Percentiles rank a stretch among this genome's conserved stretches.
phyloP scores from a whole-genome alignment of 2,329 filamentous ascomycete genomes.

The Ascochyta koolunga region DNA sequence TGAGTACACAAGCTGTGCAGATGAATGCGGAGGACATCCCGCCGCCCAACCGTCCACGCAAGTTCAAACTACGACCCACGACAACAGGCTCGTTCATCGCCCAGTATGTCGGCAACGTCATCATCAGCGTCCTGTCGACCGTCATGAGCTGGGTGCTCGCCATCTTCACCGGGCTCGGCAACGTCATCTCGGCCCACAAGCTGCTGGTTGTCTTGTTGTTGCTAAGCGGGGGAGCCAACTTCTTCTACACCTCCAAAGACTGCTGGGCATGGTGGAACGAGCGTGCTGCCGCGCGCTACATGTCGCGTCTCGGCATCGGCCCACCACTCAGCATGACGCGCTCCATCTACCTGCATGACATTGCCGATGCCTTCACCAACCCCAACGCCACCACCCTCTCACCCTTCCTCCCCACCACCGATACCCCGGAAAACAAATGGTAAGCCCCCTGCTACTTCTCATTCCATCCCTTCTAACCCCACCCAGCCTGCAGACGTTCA shows the following conservation, averaged over 20 bases:
- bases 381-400: conserved; percentile 43
- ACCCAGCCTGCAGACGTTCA: conserved; percentile 46
- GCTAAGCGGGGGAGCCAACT: conserved; percentile 73
- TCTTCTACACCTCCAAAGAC: conserved; percentile 75
- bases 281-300: conserved; percentile 77
- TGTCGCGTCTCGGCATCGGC: conserved; percentile 78
- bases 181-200: conserved; percentile 73
- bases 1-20: conserved; percentile 67
- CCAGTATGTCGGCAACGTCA: conserved; percentile 74
- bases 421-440: conserved; percentile 36
- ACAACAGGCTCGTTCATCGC: conserved; percentile 71
- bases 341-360: conserved; percentile 80
- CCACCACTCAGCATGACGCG: conserved; percentile 83
- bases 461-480: conserved; percentile 6
- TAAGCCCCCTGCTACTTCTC: conserved; percentile 10
- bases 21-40: conserved; percentile 45
- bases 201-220: conserved; percentile 73
- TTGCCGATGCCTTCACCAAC: conserved; percentile 66
- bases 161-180: conserved; percentile 68
- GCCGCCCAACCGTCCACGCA: conserved; percentile 44
- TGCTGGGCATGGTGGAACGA: conserved; percentile 84
- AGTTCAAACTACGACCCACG: conserved; percentile 56
- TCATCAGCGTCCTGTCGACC: conserved; percentile 75
- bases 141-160: conserved; percentile 79
- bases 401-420: conserved; percentile 23